Evolutionary conservation across 2,329 filamentous ascomycete species (phyloP).

Genomic region (Colletotrichum lindemuthianum): DNA sequence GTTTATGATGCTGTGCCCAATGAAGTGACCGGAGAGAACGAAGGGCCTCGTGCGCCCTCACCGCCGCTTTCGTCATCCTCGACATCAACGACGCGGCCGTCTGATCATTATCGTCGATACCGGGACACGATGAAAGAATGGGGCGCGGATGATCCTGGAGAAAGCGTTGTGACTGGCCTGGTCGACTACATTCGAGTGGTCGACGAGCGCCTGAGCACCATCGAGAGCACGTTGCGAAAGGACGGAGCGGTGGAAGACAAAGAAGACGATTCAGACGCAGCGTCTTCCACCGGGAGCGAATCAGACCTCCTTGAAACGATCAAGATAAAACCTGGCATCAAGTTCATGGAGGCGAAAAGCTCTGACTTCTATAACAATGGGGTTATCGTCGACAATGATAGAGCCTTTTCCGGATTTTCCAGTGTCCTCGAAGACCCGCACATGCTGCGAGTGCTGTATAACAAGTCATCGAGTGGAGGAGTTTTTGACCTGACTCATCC

Average conservation of each 20-base stretch:
- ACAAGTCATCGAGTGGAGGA: background rate
- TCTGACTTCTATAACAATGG: background rate
- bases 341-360: slow-evolving; percentile 1
- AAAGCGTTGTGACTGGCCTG: background rate
- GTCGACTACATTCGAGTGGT: slow-evolving; percentile 5
- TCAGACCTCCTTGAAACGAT: background rate
- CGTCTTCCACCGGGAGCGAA: background rate
- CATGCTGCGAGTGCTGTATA: background rate
- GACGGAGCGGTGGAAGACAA: background rate
- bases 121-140: background rate
- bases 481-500: background rate
- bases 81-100: background rate
- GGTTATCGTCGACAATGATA: background rate
- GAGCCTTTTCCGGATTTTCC: background rate
- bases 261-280: background rate
- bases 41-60: background rate
- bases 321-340: background rate
- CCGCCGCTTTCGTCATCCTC: too few relatives aligned
- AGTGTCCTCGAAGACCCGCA: background rate
- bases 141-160: background rate
- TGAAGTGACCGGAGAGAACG: background rate
- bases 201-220: background rate
- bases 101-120: background rate
- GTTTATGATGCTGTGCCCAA: background rate
- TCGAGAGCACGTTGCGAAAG: background rate